Evolutionary conservation across 257 asterid species (phyloP), one percentile per base, ranked within the genome.

Genomic region (Solanum etuberosum): DNA sequence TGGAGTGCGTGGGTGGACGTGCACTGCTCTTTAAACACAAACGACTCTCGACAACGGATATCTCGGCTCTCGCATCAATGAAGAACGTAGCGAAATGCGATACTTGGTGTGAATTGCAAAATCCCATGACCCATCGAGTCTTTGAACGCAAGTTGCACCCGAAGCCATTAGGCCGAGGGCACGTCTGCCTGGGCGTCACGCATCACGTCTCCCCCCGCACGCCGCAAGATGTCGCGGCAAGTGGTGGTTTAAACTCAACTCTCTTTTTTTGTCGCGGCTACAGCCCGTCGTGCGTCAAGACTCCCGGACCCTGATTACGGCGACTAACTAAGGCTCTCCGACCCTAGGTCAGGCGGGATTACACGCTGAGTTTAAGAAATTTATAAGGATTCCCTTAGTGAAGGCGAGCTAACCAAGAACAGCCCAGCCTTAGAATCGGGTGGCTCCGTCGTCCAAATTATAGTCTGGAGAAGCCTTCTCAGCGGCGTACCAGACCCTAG

Each of bases 91-190:
- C 87, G 90, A 91, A 91, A 90, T 91, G 93, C 89, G 95, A 92
- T 92, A 93, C 95, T 91, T 93, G 93, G 93, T 90, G 91, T 93
- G 93, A 93, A 93, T 93, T 93, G 91, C 92, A 93, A 90, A 93
- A 94, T 94, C 94, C 90, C 92, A 91, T 91, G 94, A 94, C 93
- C 61, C 61, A 51, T 51, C 4, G 61, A 16, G 61, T 16, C 23
- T 51, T 51, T 51, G 23, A 51, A 7, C 23, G 4, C 9, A 51
- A 51, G 61, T 51, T 51, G 59, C 9, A 2, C 59, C 59, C 1
- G 9, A 51, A 46, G 57, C 57, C 57, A 46, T 46, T 51, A 48
- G 8, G 57, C 5, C 3, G 16, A 48, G 21, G 57, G 57, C 57
- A 48, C 3, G 7, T 14, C 21, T 48, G 57, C 57, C 57, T 14